Conservation (phyloP, 1,284 basidiomycete species). For the Omphalotus olearius region DNA sequence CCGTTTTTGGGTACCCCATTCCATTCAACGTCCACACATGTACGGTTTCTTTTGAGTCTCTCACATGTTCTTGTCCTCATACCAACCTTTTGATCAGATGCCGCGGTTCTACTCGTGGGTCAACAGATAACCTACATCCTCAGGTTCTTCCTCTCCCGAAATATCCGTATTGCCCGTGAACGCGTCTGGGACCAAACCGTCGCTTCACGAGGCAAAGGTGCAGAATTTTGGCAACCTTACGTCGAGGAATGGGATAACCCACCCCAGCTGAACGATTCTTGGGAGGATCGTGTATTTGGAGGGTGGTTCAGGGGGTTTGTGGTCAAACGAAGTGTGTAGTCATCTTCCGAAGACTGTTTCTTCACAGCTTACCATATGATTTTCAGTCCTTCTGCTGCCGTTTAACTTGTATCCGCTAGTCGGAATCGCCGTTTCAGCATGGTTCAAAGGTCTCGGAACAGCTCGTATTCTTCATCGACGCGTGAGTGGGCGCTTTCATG, state of each 20-base stretch:
- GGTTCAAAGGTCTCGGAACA: slow-evolving; percentile 65
- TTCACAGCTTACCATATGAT: slow-evolving; percentile 1
- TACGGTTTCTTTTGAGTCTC: slow-evolving; percentile 27
- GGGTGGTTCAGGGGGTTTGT: slow-evolving; percentile 48
- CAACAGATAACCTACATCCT: slow-evolving; percentile 72
- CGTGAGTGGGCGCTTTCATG: slow-evolving; percentile 30
- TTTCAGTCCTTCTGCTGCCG: slow-evolving; percentile 62
- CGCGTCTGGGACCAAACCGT: slow-evolving; percentile 82
- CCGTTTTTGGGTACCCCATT: slow-evolving; percentile 56
- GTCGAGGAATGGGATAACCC: slow-evolving; percentile 84
- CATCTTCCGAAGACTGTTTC: background rate
- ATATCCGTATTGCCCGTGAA: slow-evolving; percentile 72
- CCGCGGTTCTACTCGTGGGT: slow-evolving; percentile 67
- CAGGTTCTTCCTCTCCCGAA: slow-evolving; percentile 74
- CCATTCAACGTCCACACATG: slow-evolving; percentile 69
- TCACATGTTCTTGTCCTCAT: background rate
- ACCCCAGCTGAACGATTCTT: slow-evolving; percentile 31
- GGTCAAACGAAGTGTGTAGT: slow-evolving; percentile 41
- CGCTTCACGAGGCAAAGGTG: slow-evolving; percentile 70
- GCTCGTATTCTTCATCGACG: slow-evolving; percentile 68
- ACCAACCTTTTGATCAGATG: slow-evolving; percentile 43
- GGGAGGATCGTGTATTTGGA: slow-evolving; percentile 32
- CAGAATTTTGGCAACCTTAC: slow-evolving; percentile 84
- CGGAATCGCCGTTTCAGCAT: slow-evolving; percentile 60
- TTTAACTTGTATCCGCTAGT: slow-evolving; percentile 70